Conservation (phyloP, 208 protist genomes). For the Wallacemonas sp. region DNA sequence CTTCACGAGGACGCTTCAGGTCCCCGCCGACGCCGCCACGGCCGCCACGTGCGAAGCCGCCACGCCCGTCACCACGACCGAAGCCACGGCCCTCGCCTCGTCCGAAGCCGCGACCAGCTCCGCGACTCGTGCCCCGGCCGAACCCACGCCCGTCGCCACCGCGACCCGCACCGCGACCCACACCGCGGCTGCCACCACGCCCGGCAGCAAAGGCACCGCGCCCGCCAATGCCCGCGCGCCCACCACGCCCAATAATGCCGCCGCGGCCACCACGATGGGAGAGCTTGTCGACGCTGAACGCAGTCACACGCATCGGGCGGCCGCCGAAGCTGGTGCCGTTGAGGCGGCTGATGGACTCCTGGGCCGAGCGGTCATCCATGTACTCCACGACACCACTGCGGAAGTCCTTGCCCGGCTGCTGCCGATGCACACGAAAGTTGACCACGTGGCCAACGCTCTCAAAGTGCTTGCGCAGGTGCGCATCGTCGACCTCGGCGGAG, state of each 20-base stretch:
- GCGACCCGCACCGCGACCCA: not conserved
- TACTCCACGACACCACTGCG: conserved; percentile 81
- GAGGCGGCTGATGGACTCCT: conserved; percentile 73
- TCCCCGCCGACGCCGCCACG: not conserved
- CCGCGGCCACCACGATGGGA: conserved; percentile 24
- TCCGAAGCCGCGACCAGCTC: conserved; percentile 18
- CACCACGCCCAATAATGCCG: conserved; percentile 18
- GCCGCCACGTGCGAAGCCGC: conserved; percentile 7
- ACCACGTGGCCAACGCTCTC: conserved; percentile 82
- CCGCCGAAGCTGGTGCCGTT: conserved; percentile 77
- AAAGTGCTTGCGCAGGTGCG: conserved; percentile 76
- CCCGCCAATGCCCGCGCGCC: conserved; percentile 23
- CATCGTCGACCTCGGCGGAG: conserved; percentile 60
- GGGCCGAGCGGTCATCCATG: conserved; percentile 71
- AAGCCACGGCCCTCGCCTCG: conserved; percentile 13
- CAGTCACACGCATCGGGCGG: conserved; percentile 63
- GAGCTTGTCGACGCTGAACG: conserved; percentile 26
- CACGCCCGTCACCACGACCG: conserved; percentile 2
- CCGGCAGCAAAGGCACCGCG: conserved; percentile 6
- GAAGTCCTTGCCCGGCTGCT: conserved; percentile 67
- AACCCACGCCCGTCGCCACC: conserved; percentile 20
- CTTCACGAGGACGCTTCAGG: conserved; percentile 8
- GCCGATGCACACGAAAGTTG: conserved; percentile 64
- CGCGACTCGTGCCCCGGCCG: not conserved
- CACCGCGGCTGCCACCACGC: not conserved